These are phyloP conservation scores for Cunninghamia lanceolata DNA, from an alignment of 75 land plant species.

Conservation along the genomic window DNA sequence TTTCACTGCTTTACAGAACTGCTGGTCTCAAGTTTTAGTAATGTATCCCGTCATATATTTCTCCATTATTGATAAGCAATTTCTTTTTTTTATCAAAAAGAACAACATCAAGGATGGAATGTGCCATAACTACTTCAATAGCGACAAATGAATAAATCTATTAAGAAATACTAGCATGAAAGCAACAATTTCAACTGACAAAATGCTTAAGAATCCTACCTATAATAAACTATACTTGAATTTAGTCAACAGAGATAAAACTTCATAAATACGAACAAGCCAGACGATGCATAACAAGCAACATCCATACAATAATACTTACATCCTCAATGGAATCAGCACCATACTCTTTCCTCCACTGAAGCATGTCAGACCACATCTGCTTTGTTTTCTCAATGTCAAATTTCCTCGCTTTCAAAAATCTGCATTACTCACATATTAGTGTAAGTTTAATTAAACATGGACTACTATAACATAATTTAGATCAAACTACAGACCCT, in stretches of 20 bases:
- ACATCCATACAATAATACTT: background rate
- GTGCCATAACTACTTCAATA: background rate
- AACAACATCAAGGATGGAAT: background rate
- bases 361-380: constrained; percentile 91
- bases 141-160: background rate
- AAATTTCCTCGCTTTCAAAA: constrained; percentile 85
- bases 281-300: background rate
- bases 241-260: background rate
- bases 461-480: background rate
- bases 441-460: background rate
- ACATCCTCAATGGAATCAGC: constrained; percentile 75
- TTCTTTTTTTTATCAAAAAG: background rate
- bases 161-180: background rate
- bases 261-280: background rate
- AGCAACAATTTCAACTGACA: background rate
- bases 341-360: constrained; percentile 81
- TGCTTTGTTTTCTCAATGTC: constrained; percentile 78
- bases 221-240: background rate
- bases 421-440: constrained; percentile 31
- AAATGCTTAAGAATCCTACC: background rate
- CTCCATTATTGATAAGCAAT: background rate
- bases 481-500: background rate
- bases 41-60: too few species aligned
- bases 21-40: background rate
- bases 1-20: background rate